Conservation (phyloP, 768 basidiomycete species). For the Tricholoma furcatifolium region DNA sequence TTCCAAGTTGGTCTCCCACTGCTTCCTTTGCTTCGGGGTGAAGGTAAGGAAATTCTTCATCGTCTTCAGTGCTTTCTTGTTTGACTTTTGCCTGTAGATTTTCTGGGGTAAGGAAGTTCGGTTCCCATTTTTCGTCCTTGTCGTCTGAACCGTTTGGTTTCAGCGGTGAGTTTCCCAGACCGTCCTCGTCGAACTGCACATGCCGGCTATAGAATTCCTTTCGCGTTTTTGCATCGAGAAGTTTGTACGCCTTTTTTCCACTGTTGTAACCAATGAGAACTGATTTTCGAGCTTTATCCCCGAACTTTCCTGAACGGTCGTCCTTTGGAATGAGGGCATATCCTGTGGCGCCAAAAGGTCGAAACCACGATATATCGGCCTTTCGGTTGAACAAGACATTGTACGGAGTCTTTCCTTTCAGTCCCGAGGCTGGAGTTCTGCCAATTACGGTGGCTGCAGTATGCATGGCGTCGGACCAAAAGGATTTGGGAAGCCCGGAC, state of each 20-base stretch:
- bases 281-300: background rate
- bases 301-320: background rate
- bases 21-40: background rate
- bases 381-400: background rate
- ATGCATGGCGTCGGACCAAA: background rate
- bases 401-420: background rate
- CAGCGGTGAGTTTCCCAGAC: background rate
- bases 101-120: background rate
- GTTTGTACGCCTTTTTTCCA: background rate
- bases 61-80: background rate
- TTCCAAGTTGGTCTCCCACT: no score
- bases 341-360: background rate
- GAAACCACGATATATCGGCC: background rate
- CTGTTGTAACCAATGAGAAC: background rate
- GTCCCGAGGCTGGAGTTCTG: background rate
- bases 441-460: background rate
- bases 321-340: background rate
- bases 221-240: background rate
- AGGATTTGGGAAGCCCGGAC: background rate
- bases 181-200: background rate
- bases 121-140: background rate
- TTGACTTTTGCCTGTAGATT: no score
- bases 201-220: conserved; percentile 1
- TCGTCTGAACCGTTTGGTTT: no score
- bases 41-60: background rate